Percentiles rank a stretch among this genome's conserved stretches.
Evolutionary conservation across 129 eudicot genomes (phyloP).

Genomic region (Chrysanthemum seticuspe): DNA sequence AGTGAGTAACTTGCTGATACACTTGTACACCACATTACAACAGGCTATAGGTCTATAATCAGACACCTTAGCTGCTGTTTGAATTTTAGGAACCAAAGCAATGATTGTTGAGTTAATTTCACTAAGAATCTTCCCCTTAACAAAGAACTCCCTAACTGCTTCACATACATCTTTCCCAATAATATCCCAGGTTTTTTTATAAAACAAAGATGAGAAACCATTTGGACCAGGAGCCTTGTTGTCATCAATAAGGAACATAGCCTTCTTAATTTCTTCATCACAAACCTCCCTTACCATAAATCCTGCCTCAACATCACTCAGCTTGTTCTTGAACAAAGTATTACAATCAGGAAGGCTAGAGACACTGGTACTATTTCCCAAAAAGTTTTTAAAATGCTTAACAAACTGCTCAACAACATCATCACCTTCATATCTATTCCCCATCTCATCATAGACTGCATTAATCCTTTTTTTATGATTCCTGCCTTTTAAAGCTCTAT

Average conservation of each 20-base stretch:
- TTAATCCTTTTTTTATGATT: background rate
- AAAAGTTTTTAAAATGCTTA: background rate
- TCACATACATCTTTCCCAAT: background rate
- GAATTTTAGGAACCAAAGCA: background rate
- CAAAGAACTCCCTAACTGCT: background rate
- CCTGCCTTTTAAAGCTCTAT: background rate
- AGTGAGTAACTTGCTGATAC: background rate
- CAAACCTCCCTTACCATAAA: background rate
- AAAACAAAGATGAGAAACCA: background rate
- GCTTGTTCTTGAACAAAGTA: background rate
- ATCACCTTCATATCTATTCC: background rate
- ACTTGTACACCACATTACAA: background rate
- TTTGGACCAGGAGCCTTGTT: background rate
- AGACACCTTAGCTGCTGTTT: too few relatives aligned
- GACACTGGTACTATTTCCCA: background rate
- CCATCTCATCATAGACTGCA: background rate
- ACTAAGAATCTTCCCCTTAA: background rate
- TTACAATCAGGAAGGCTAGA: rapidly evolving
- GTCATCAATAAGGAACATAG: background rate
- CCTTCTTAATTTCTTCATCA: background rate
- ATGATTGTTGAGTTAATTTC: background rate
- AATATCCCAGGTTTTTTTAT: background rate
- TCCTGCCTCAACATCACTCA: background rate
- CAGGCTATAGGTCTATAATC: too few relatives aligned
- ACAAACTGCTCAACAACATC: background rate